Evolutionary conservation across 2,329 filamentous ascomycete species (phyloP), one percentile per base, ranked within the genome.

Genomic region (Hirsutella thompsonii): DNA sequence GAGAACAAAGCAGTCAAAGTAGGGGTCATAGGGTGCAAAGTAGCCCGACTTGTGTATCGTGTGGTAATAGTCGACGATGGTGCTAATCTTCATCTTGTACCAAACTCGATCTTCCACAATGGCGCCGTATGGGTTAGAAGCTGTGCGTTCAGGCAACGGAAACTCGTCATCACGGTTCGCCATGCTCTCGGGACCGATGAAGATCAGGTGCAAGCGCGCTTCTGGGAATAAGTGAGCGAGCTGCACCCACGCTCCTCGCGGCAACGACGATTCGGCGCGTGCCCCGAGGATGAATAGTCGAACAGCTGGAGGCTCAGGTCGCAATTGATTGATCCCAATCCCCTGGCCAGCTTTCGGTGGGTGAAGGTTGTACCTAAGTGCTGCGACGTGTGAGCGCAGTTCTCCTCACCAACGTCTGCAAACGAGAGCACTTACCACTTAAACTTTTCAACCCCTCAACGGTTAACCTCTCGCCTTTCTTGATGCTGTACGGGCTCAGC

Each of bases 31-130:
- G 0, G 93, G 92, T 43, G 84, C 79, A 66, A 96, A 98, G 57
- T 89, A 76, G 37, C 87, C 83, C 0, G 90, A 84, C 58, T 88
- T 79, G 66, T 98, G 90, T 51, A 98, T 76, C 2, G 86, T 96
- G 63, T 98, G 90, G 67, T 93, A 98, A 66, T 98, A 95, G 52
- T 98, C 92, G 39, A 96, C 90, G 55, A 89, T 94, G 1, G 93
- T 98, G 59, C 83, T 92, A 55, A 98, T 94, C 69, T 98, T 98
- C 77, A 96, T 79, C 49, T 83, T 81, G 42, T 83, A 79, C 56
- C 83, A 86, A 8, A 98, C 73, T 40, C 90, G 79, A 60, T 94
- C 90, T 64, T 98, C 93, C 13, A 95, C 77, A 40, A 98, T 74
- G n/a, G 85, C 86, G 34, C 92, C 92, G 52, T 89, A 98, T 1